These are phyloP conservation scores for Apiospora saccharicola DNA, from an alignment of 2,329 filamentous ascomycete genomes.

Conservation along the genomic window DNA sequence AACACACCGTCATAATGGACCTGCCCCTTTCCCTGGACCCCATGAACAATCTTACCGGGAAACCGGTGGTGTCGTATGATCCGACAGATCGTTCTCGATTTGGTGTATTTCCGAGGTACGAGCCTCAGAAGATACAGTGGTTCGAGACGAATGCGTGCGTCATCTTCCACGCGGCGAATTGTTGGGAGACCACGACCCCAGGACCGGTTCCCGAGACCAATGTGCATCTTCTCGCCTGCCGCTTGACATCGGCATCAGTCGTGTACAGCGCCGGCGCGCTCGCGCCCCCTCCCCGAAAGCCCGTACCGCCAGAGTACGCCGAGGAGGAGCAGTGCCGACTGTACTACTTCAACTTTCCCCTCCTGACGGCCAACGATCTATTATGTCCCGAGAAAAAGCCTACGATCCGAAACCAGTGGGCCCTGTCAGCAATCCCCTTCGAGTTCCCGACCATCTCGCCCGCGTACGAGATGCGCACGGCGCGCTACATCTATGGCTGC, in stretches of 20 bases:
- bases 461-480: conserved; percentile 60
- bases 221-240: conserved; percentile 71
- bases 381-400: conserved; percentile 30
- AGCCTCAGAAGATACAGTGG: conserved; percentile 66
- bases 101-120: conserved; percentile 70
- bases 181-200: conserved; percentile 63
- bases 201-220: conserved; percentile 42
- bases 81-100: conserved; percentile 65
- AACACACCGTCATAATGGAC: conserved; percentile 73
- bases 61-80: conserved; percentile 67
- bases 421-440: conserved; percentile 69
- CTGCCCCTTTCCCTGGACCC: conserved; percentile 72
- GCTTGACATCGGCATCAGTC: conserved; percentile 70
- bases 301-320: conserved; percentile 45
- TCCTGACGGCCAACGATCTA: conserved; percentile 40
- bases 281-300: conserved; percentile 55
- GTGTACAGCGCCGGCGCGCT: conserved; percentile 72
- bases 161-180: conserved; percentile 77
- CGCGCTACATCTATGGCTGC: conserved; percentile 73
- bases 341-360: conserved; percentile 71
- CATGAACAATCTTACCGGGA: conserved; percentile 63
- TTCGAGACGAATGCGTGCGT: conserved; percentile 73
- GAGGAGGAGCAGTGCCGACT: conserved; percentile 73
- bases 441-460: conserved; percentile 71
- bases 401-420: conserved; percentile 68